Conservation (phyloP, 2,329 filamentous ascomycete species). For the Eutypa lata region DNA sequence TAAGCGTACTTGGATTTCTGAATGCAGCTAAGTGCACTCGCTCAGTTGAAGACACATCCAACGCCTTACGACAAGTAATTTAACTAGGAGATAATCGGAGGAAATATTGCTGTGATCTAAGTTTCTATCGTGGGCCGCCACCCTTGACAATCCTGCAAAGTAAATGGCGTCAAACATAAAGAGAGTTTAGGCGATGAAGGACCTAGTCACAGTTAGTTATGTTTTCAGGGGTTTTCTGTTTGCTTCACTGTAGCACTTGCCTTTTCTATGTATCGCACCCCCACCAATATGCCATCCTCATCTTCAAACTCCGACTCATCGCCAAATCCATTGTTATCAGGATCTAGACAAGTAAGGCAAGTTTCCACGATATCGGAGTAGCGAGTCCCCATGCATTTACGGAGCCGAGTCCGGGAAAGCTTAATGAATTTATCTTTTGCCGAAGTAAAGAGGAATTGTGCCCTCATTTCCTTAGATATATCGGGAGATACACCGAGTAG, state of each 20-base stretch:
- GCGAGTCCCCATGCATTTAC: constrained; percentile 18
- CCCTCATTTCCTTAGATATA: background rate
- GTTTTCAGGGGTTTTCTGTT: background rate
- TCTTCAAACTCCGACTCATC: constrained; percentile 24
- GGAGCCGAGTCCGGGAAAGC: constrained; percentile 5
- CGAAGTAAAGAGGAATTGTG: constrained; percentile 3
- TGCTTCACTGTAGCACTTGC: constrained; percentile 3
- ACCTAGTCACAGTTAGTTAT: background rate
- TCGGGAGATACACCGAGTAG: background rate
- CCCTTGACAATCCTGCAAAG: too few species aligned
- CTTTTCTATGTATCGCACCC: constrained; percentile 27
- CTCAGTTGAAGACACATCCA: too few species aligned
- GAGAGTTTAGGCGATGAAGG: background rate
- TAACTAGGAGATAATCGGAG: too few species aligned
- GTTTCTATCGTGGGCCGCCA: too few species aligned
- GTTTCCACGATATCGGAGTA: constrained; percentile 26
- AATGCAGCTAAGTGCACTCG: too few species aligned
- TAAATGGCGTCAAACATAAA: too few species aligned
- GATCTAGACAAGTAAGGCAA: constrained; percentile 31
- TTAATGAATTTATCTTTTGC: constrained; percentile 2
- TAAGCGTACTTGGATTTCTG: too few species aligned
- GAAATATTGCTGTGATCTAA: too few species aligned
- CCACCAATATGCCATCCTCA: constrained; percentile 21
- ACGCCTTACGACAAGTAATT: too few species aligned
- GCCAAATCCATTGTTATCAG: constrained; percentile 25